Conservation (phyloP, 495 filamentous ascomycete species). For the Ascodesmis nigricans region DNA sequence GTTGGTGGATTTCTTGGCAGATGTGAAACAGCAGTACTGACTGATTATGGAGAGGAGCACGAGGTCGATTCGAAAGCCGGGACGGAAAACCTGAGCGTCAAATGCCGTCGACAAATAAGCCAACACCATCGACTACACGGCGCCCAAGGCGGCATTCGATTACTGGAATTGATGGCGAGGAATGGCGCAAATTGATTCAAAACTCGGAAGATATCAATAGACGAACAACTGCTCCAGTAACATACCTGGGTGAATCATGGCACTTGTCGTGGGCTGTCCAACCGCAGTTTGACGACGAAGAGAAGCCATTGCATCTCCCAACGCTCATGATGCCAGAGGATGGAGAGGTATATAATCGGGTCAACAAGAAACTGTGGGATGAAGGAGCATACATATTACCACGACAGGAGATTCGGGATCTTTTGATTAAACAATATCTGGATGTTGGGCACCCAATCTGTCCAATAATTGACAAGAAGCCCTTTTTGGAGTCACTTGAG, state of each 20-base stretch:
- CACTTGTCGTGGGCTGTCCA: conserved; percentile 9
- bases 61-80: conserved; percentile 11
- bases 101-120: neutral
- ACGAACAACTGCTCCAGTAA: conserved; percentile 5
- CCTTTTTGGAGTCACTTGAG: conserved; percentile 4
- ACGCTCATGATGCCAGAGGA: conserved; percentile 4
- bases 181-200: conserved; percentile 6
- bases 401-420: conserved; percentile 6
- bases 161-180: conserved; percentile 7
- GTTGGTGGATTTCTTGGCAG: conserved; percentile 4
- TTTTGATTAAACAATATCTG: conserved; percentile 8
- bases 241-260: conserved; percentile 12
- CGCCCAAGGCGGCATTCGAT: conserved; percentile 5
- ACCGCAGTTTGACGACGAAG: neutral
- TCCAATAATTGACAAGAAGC: conserved; percentile 5
- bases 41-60: conserved; percentile 6
- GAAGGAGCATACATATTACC: conserved; percentile 10
- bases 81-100: no score
- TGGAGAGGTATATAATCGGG: conserved; percentile 5
- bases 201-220: conserved; percentile 4
- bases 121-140: neutral
- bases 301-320: conserved; percentile 5
- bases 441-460: conserved; percentile 6
- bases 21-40: no score
- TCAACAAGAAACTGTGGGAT: conserved; percentile 8